These are phyloP conservation scores for Claviceps pazoutovae DNA, from an alignment of 2,329 filamentous ascomycete species.

Conservation along the genomic window DNA sequence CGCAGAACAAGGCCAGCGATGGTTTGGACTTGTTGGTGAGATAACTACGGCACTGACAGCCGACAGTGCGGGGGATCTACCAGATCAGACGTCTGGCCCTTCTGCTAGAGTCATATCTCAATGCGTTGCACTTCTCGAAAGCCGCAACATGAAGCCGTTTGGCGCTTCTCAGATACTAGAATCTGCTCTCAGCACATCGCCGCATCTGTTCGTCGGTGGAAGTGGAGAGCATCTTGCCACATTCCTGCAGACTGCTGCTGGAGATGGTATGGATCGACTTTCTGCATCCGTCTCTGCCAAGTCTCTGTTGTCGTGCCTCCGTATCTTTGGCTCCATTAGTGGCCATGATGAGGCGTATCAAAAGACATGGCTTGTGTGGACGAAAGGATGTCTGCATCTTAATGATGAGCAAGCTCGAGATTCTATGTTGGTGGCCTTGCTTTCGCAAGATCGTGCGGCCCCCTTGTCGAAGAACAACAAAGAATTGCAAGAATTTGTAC, in stretches of 20 bases:
- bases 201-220: slow-evolving; percentile 26
- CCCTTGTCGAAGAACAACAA: slow-evolving; percentile 23
- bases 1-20: slow-evolving; percentile 50
- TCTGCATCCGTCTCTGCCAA: slow-evolving; percentile 55
- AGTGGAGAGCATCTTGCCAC: slow-evolving; percentile 23
- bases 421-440: slow-evolving; percentile 27
- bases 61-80: slow-evolving; percentile 6
- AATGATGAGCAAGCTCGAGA: slow-evolving; percentile 11
- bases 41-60: slow-evolving; percentile 23
- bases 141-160: slow-evolving; percentile 42
- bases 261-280: slow-evolving; percentile 41
- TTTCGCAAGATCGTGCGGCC: slow-evolving; percentile 29
- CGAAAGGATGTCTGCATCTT: slow-evolving; percentile 26
- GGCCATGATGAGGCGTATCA: slow-evolving; percentile 24
- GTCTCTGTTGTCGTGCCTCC: slow-evolving; percentile 52
- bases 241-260: slow-evolving; percentile 35
- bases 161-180: slow-evolving; percentile 36
- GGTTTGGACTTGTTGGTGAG: slow-evolving; percentile 44
- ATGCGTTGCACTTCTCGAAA: slow-evolving; percentile 29
- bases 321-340: slow-evolving; percentile 34
- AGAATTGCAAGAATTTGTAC: slow-evolving; percentile 34
- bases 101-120: slow-evolving; percentile 19
- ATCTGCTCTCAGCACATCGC: slow-evolving; percentile 22
- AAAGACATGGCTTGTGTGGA: slow-evolving; percentile 30
- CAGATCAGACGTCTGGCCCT: slow-evolving; percentile 17